Conservation (phyloP, 345 rosid species). For the Pistacia atlantica region DNA sequence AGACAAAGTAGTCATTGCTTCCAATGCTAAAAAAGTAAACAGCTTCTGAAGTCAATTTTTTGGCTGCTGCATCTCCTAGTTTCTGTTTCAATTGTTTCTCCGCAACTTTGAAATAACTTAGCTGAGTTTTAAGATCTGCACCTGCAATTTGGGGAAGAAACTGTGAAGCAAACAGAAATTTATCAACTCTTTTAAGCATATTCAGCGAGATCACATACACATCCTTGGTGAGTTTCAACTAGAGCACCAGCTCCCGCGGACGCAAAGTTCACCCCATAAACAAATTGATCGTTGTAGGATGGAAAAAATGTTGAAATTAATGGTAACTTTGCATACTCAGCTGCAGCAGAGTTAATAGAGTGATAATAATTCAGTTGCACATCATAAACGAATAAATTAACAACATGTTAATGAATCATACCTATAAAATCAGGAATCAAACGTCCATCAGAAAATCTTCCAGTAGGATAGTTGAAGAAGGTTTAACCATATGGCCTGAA, state of each 20-base stretch:
- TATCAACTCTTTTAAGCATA: too few relatives aligned
- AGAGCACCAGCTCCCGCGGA: conserved; percentile 28
- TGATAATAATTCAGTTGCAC: background rate
- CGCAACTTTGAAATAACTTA: conserved; percentile 37
- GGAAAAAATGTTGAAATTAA: conserved; percentile 5
- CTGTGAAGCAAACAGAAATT: too few relatives aligned
- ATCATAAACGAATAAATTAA: background rate
- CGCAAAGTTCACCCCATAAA: conserved; percentile 31
- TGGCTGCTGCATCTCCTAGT: conserved; percentile 36
- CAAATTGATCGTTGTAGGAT: conserved; percentile 1
- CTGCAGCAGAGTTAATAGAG: conserved; percentile 1
- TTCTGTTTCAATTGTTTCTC: conserved; percentile 28
- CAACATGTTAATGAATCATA: background rate
- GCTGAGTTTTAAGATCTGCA: conserved; percentile 39
- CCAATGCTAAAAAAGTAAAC: conserved; percentile 48
- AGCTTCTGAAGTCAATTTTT: conserved; percentile 34
- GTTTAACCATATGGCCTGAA: conserved; percentile 31
- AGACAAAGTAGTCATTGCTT: conserved; percentile 12
- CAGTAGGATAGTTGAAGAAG: conserved; percentile 29
- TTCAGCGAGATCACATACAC: conserved; percentile 3
- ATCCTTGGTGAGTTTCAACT: background rate
- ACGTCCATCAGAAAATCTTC: conserved; percentile 13
- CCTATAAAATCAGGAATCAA: conserved; percentile 15
- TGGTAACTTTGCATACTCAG: conserved; percentile 23
- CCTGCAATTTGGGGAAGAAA: conserved; percentile 21